Evolutionary conservation across 2,329 filamentous ascomycete species (phyloP), one percentile per base, ranked within the genome.

Genomic region (Fusarium liriodendri): DNA sequence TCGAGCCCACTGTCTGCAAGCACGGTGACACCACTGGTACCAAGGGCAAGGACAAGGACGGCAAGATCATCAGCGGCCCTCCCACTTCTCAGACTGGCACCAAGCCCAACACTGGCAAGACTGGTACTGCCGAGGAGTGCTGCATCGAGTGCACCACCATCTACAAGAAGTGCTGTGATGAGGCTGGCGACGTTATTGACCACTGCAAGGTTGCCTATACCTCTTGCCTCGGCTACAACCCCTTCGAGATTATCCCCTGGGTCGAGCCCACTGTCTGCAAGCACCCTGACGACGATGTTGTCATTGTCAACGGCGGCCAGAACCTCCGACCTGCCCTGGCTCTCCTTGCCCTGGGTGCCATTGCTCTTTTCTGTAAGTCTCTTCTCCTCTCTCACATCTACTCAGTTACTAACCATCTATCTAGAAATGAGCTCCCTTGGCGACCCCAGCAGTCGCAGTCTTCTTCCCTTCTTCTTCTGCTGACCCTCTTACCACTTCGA

Each of bases 211-310:
- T 62, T 25, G 50, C 57, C 5, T 73, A 73, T 67, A 65, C 64
- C 25, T 62, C 69, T 7, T 73, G 71, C 57, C 71, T 73, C 8
- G 71, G 71, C 38, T 73, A 69, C 57, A 73, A 45, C 67, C 71
- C 71, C 40, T 73, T 55, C 29, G 67, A 66, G 3, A 25, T 42
- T n/a, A 13, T 20, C 22, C 67, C 71, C 10, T 73, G 58, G 27
- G 71, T 58, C 45, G 71, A 73, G 67, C 71, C 71, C 29, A 72
- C 67, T 22, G 71, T 74, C 13, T 73, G 71, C 64, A 71, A 74
- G 61, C 45, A 73, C 37, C 38, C 60, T 10, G 22, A 9, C 6
- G 71, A 74, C 33, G 71, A 74, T n/a, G 45, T 66, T 52, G 71
- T 73, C 60, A 71, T 74, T 29, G 71, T 73, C 25, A 69, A 45